Conservation (phyloP, 352 stramenopile species). For the Globisporangium abappressorium region DNA sequence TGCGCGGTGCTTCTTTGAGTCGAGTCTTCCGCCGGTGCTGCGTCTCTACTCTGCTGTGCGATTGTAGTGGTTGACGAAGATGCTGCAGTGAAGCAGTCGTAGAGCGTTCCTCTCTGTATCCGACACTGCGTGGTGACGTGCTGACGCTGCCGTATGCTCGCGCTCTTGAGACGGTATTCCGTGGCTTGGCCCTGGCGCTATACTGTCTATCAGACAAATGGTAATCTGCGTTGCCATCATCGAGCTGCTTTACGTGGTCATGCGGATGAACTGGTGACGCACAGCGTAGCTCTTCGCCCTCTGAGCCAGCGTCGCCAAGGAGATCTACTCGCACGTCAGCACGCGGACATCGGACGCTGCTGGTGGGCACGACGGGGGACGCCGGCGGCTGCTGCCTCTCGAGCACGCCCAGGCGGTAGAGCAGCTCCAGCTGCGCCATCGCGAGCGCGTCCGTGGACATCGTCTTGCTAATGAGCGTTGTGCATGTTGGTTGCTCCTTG, state of each 20-base stretch:
- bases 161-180: not conserved
- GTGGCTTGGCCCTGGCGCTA: no score
- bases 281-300: not conserved
- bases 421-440: conserved; percentile 44
- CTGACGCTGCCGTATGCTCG: not conserved
- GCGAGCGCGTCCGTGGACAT: conserved; percentile 22
- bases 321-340: not conserved
- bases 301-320: not conserved
- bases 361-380: not conserved
- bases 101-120: not conserved
- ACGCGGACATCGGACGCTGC: not conserved
- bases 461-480: not conserved
- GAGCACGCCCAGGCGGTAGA: conserved; percentile 50
- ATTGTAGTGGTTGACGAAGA: not conserved
- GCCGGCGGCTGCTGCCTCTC: conserved; percentile 17
- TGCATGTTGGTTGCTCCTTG: not conserved
- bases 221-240: not conserved
- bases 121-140: not conserved
- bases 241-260: not conserved
- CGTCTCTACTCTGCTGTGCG: not conserved
- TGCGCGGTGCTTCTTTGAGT: not conserved
- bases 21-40: not conserved
- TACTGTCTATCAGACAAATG: not conserved
- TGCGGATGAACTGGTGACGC: not conserved
- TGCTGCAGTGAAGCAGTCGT: not conserved